Conservation (phyloP, 2,329 filamentous ascomycete genomes). For the Trichophyton rubrum region DNA sequence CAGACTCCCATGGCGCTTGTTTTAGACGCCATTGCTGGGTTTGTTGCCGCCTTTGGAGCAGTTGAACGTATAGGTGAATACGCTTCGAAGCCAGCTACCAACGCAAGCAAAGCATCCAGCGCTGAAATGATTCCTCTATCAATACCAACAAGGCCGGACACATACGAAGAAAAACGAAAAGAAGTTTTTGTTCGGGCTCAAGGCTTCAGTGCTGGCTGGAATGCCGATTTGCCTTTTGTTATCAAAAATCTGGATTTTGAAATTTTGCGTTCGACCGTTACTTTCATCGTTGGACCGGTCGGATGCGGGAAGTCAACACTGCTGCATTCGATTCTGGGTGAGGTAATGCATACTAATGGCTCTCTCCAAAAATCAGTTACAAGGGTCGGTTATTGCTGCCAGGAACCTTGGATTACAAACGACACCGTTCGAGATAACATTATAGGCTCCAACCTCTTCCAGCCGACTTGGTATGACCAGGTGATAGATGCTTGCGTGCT, state of each 20-base stretch:
- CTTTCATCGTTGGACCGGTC: neutral
- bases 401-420: slow-evolving; percentile 4
- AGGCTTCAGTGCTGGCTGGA: neutral
- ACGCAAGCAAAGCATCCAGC: neutral
- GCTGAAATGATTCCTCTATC: neutral
- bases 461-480: slow-evolving; percentile 14
- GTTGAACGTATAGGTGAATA: neutral
- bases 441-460: neutral
- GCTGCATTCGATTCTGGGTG: slow-evolving; percentile 3
- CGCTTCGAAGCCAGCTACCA: neutral
- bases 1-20: neutral
- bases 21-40: neutral
- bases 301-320: slow-evolving; percentile 3
- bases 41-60: neutral
- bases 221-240: neutral
- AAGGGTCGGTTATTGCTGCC: neutral
- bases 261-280: neutral
- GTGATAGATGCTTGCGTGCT: slow-evolving; percentile 17
- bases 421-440: neutral
- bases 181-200: neutral
- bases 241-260: neutral
- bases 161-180: neutral
- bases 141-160: neutral
- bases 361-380: neutral
- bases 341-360: neutral